Evolutionary conservation across 2,329 filamentous ascomycete genomes (phyloP).

Genomic region (Dothideomycetidae sp.): DNA sequence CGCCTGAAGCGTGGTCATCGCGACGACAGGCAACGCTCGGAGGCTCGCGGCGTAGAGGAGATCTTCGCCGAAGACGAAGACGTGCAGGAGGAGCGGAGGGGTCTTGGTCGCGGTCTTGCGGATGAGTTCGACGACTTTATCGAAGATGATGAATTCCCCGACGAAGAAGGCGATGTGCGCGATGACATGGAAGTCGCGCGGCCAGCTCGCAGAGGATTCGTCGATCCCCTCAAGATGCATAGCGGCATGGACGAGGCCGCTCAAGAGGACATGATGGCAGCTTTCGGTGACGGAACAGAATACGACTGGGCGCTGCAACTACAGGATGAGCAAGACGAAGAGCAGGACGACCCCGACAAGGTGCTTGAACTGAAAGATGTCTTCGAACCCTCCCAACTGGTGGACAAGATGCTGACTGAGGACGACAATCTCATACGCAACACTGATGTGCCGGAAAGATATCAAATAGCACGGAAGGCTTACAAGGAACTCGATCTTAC

Average conservation of each 20-base stretch:
- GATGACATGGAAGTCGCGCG: constrained; percentile 84
- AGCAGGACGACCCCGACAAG: constrained; percentile 63
- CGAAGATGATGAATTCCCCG: constrained; percentile 83
- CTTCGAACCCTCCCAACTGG: constrained; percentile 89
- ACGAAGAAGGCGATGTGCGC: constrained; percentile 62
- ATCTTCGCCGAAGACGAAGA: constrained; percentile 97
- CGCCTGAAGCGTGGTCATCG: constrained; percentile 84
- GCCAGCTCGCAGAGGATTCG: constrained; percentile 54
- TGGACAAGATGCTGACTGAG: constrained; percentile 88
- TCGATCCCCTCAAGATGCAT: constrained; percentile 50
- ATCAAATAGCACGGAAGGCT: constrained; percentile 78
- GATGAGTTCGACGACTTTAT: constrained; percentile 91
- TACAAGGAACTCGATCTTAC: constrained; percentile 66
- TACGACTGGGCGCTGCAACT: constrained; percentile 88
- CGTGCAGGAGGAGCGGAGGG: constrained; percentile 30
- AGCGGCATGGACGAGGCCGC: constrained; percentile 76
- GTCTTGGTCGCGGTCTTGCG: constrained; percentile 37
- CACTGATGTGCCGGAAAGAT: constrained; percentile 82
- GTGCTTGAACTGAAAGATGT: constrained; percentile 91
- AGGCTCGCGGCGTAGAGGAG: constrained; percentile 64
- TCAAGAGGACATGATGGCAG: constrained; percentile 87
- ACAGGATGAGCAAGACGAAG: constrained; percentile 71
- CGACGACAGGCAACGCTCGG: constrained; percentile 47
- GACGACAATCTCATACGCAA: constrained; percentile 84
- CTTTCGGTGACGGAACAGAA: constrained; percentile 90